Conservation (phyloP, 2,329 filamentous ascomycete genomes). For the Epichloe scottii region DNA sequence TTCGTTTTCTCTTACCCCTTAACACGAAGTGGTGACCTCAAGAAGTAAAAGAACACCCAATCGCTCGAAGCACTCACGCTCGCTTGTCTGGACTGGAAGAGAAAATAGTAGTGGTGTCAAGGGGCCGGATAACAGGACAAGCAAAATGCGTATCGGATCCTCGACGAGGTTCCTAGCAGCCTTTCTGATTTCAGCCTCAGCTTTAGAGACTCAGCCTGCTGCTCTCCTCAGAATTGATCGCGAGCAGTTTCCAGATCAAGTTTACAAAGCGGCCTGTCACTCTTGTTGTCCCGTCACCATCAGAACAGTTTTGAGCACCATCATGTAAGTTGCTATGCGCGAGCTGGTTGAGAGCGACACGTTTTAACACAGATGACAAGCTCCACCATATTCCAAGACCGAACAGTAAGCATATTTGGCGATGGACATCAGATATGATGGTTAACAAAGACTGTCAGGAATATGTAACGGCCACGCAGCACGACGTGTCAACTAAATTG, state of each 20-base stretch:
- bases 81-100: background rate
- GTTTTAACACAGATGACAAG: background rate
- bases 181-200: background rate
- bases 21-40: background rate
- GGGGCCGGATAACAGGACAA: background rate
- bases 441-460: constrained; percentile 5
- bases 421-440: background rate
- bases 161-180: background rate
- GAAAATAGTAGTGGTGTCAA: background rate
- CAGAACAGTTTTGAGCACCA: constrained; percentile 2
- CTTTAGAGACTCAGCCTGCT: background rate
- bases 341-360: background rate
- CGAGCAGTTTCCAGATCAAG: constrained; percentile 1
- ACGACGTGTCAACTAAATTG: constrained; percentile 10
- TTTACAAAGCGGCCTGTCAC: background rate
- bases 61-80: background rate
- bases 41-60: background rate
- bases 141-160: constrained; percentile 1
- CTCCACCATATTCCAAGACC: constrained; percentile 4
- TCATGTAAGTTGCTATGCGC: constrained; percentile 1
- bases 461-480: constrained; percentile 7
- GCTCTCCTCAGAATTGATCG: background rate
- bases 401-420: constrained; percentile 1
- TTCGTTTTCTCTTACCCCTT: background rate
- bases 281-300: constrained; percentile 3